phyloP scores from a whole-genome alignment of 2,329 filamentous ascomycete genomes.

The Myriangium duriaei region DNA sequence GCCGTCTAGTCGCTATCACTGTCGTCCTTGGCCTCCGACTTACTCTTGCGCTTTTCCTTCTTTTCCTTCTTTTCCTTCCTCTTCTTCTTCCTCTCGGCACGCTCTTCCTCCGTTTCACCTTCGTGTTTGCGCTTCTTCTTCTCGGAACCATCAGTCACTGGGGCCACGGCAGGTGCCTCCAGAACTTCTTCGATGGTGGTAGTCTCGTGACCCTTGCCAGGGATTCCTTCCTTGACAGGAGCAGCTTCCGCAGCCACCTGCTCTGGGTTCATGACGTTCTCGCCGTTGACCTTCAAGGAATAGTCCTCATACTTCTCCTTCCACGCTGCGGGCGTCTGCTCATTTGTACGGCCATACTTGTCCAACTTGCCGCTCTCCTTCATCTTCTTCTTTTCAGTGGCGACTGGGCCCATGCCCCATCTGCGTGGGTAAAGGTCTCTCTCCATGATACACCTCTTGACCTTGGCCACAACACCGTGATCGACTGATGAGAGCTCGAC shows the following conservation, averaged over 20 bases:
- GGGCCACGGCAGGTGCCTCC: slow-evolving; percentile 24
- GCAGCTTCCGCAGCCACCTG: slow-evolving; percentile 22
- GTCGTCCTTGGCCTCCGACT: slow-evolving; percentile 28
- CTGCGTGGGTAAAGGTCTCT: slow-evolving; percentile 90
- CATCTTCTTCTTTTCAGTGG: slow-evolving; percentile 98
- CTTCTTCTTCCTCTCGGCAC: slow-evolving; percentile 43
- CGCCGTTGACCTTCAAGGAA: slow-evolving; percentile 36
- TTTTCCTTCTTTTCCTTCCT: slow-evolving; percentile 78
- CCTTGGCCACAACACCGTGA: slow-evolving; percentile 94
- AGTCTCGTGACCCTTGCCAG: slow-evolving; percentile 25
- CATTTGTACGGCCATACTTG: slow-evolving; percentile 90
- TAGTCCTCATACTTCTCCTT: slow-evolving; percentile 87
- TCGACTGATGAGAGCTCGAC: slow-evolving; percentile 95
- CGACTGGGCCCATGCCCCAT: slow-evolving; percentile 92
- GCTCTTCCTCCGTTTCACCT: slow-evolving; percentile 33
- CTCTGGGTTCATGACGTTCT: slow-evolving; percentile 17
- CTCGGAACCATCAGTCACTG: slow-evolving; percentile 14
- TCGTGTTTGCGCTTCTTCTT: slow-evolving; percentile 39
- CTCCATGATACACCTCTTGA: slow-evolving; percentile 99
- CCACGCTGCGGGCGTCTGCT: slow-evolving; percentile 89
- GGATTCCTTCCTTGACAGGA: slow-evolving; percentile 23
- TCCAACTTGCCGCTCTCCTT: slow-evolving; percentile 96
- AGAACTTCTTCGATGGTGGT: slow-evolving; percentile 30
- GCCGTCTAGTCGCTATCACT: slow-evolving; percentile 25
- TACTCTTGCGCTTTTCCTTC: slow-evolving; percentile 58